Evolutionary conservation across 106 monocot species (phyloP).

Genomic region (Phalaenopsis aphrodite): DNA sequence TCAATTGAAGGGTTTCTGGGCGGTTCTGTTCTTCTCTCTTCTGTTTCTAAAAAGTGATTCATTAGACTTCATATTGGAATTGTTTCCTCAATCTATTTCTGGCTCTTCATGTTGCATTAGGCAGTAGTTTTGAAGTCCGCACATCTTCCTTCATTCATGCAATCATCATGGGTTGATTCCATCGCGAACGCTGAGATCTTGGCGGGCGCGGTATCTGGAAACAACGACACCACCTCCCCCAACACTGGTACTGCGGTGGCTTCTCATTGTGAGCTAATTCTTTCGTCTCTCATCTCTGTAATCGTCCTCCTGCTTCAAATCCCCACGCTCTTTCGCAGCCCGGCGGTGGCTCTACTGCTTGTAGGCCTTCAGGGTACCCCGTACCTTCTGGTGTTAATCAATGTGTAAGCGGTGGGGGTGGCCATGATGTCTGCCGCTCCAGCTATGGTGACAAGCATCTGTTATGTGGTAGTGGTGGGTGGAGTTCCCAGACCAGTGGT

Average conservation of each 20-base stretch:
- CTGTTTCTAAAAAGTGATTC: background rate
- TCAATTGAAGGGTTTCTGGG: slow-evolving; percentile 4
- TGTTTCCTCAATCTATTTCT: background rate
- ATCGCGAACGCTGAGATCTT: slow-evolving; percentile 31
- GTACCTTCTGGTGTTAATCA: slow-evolving; percentile 20
- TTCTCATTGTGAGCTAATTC: slow-evolving; percentile 10
- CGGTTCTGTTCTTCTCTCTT: background rate
- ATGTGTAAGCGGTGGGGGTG: slow-evolving; percentile 16
- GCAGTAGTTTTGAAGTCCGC: background rate
- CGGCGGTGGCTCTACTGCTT: background rate
- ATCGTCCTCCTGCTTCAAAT: slow-evolving; percentile 10
- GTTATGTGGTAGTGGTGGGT: slow-evolving; percentile 29
- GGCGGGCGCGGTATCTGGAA: slow-evolving; percentile 13
- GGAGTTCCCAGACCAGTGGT: slow-evolving; percentile 32
- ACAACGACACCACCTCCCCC: slow-evolving; percentile 5
- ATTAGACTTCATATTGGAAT: background rate
- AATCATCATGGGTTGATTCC: slow-evolving; percentile 41
- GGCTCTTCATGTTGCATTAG: background rate
- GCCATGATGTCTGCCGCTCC: slow-evolving; percentile 11
- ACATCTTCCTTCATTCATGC: slow-evolving; percentile 16
- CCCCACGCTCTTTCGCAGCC: slow-evolving; percentile 4
- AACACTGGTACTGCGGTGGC: background rate
- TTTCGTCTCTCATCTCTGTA: slow-evolving; percentile 42
- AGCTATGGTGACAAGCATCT: slow-evolving; percentile 12
- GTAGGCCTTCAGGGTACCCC: background rate